Base-by-base conservation (phyloP, 805 yeast genomes). In the Wickerhamiella lipophila region DNA sequence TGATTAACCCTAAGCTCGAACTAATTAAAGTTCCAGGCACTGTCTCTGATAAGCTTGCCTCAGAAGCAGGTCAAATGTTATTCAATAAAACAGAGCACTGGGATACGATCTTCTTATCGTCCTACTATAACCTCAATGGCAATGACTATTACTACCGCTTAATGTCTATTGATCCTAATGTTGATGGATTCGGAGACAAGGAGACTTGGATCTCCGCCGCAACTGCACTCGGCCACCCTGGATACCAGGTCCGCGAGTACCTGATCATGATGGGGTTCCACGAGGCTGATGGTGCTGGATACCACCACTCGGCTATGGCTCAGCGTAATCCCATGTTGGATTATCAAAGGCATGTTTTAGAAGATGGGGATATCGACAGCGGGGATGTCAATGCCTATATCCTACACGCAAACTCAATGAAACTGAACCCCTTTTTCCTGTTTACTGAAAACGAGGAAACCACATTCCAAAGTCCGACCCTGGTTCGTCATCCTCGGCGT, bases 171-270 rank as follows among this genome's bases (percentile, higher is more conserved):
- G 29, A 27, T 16, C 23, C 21, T 2, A 81, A 81, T 34, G 71
- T 70, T 35, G 75, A 74, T 3, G 92, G 92, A 13, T 85, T 80
- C 64, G 92, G 89, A 44, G 89, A 83, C 60, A 83, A 82, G 57
- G 89, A 82, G 54, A 81, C 89, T 0, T 79, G 79, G 52, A 68
- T 79, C 46, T 83, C 87, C 0, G 83, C 86, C 0, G 81, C 85
- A 3, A 75, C 74, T 47, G 82, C 79, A 1, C 62, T 80, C 49
- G 67, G 68, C 26, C 73, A 81, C 44, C 71, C 78, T 3, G 79
- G 68, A 54, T 82, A 79, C 58, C 75, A 75, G 55, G 72, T 75
- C 5, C 62, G 64, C 46, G 57, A 64, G 2, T 59, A 60, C 19
- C 65, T 69, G 0, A 58, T 60, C 7, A 61, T 70, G 1, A 61